Conservation (phyloP, 495 filamentous ascomycete genomes). For the Hyaloscypha hepaticicola region DNA sequence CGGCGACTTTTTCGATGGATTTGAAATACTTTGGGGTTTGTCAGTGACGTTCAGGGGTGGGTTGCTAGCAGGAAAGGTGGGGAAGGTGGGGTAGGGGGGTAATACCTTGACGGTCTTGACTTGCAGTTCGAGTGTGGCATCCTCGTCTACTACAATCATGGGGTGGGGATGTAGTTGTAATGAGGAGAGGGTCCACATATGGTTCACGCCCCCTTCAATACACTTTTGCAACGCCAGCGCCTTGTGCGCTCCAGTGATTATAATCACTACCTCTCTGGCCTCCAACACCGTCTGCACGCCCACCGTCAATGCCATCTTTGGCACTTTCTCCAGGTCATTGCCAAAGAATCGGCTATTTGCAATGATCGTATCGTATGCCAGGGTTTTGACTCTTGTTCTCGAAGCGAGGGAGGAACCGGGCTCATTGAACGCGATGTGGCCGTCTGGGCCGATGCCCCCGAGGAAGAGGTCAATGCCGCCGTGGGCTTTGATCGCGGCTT, state of each 20-base stretch:
- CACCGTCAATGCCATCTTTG: conserved; percentile 81
- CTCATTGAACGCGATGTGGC: conserved; percentile 90
- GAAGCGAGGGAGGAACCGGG: conserved; percentile 78
- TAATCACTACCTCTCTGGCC: conserved; percentile 76
- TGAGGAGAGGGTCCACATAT: conserved; percentile 85
- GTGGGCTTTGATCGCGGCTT: conserved; percentile 69
- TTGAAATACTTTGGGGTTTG: conserved; percentile 58
- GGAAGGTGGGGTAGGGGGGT: neutral
- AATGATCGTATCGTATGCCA: conserved; percentile 83
- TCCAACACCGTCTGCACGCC: conserved; percentile 87
- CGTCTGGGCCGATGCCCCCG: conserved; percentile 81
- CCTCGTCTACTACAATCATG: conserved; percentile 80
- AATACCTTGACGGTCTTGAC: conserved; percentile 81
- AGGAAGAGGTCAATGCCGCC: conserved; percentile 87
- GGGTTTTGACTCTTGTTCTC: conserved; percentile 79
- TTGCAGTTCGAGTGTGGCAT: conserved; percentile 78
- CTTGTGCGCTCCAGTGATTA: conserved; percentile 79
- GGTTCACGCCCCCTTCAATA: conserved; percentile 78
- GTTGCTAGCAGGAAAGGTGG: neutral
- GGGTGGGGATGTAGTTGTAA: conserved; percentile 79
- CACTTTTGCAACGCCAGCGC: conserved; percentile 77
- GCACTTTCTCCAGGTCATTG: conserved; percentile 69
- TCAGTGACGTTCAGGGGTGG: no score
- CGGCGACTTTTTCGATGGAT: conserved; percentile 60
- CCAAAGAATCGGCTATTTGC: conserved; percentile 84